Base-by-base conservation (phyloP, 148 eudicot genomes). In the Chenopodium album region DNA sequence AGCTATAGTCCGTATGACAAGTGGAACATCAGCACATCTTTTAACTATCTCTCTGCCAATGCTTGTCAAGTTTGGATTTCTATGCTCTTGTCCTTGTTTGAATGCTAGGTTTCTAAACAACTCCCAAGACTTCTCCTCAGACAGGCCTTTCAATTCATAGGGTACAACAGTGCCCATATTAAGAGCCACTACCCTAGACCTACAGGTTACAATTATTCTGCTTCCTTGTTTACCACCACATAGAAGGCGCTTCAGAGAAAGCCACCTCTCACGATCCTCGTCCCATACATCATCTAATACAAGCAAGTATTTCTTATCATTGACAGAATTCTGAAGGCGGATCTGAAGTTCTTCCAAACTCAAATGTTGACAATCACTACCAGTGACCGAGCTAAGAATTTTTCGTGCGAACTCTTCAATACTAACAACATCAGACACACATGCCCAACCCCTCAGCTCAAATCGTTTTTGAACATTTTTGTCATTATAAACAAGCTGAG, bases 401-500 rank as follows among this genome's bases (percentile, higher is more conserved):
- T 68, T 50, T 3, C 31, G 9, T 1, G 29, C 17, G 0, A 78
- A 28, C 1, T 31, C 11, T 48, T 69, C 7, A 16, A 52, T 20
- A 19, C 63, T 17, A 68, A 5, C 48, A 2, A 50, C 8, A 2
- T 80, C 77, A 9, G 82, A 47, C 5, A 80, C 31, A 34, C 77
- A 80, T 2, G 26, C 82, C 82, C 82, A 80, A 10, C 7, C 1
- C 7, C 63, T 80, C 1, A 80, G 46, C 10, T 80, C 71, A 63
- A 80, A 80, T 37, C 44, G 23, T 19, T 63, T 3, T 22, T 73
- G 62, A 19, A 80, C 54, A 9, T 2, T 16, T 2, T 9, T 7
- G 29, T 80, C 78, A 73, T 73, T 73, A 63, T 13, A 80, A 14
- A 46, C 28, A 7, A 80, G 46, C 10, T 80, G 71, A 71, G 82